These are phyloP conservation scores for Tricholoma hemisulphureum DNA, from an alignment of 768 basidiomycete species.

Conservation along the genomic window DNA sequence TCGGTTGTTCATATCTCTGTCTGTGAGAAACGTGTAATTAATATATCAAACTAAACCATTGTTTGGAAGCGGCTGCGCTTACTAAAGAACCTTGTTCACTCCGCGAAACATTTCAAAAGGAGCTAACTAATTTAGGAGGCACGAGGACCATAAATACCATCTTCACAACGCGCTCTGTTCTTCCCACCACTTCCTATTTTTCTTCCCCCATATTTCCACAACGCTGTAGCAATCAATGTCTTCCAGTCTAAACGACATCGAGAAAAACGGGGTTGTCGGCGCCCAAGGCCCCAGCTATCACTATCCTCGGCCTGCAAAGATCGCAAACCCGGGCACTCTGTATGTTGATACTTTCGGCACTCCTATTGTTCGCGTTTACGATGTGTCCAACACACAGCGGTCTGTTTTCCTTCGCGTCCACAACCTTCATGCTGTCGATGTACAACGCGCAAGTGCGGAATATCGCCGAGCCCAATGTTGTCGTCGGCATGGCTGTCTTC, in stretches of 20 bases:
- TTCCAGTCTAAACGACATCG: slow-evolving; percentile 28
- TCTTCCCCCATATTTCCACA: neutral
- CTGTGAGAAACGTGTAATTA: too few relatives aligned
- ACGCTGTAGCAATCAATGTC: too few relatives aligned
- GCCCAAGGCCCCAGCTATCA: slow-evolving; percentile 23
- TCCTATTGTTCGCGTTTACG: neutral
- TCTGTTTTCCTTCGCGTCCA: slow-evolving; percentile 80
- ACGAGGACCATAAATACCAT: slow-evolving; percentile 4
- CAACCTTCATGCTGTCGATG: slow-evolving; percentile 75
- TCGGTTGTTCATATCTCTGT: too few relatives aligned
- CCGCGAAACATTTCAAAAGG: neutral
- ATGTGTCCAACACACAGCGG: slow-evolving; percentile 50
- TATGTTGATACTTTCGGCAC: slow-evolving; percentile 22
- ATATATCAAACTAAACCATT: too few relatives aligned
- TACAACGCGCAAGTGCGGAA: slow-evolving; percentile 63
- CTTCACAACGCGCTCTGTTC: too few relatives aligned
- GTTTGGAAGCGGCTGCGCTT: too few relatives aligned
- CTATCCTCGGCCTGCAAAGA: slow-evolving; percentile 29
- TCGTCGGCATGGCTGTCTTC: slow-evolving; percentile 85
- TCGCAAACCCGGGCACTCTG: slow-evolving; percentile 65
- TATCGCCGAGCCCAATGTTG: slow-evolving; percentile 60
- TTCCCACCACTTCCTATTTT: neutral
- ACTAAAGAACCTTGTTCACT: neutral
- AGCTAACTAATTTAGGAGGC: neutral
- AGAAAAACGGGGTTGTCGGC: slow-evolving; percentile 34